A percentile compares a stretch with the other conserved stretches of the same genome.
Conservation (phyloP, 129 eudicot species). For the Lactuca saligna region DNA sequence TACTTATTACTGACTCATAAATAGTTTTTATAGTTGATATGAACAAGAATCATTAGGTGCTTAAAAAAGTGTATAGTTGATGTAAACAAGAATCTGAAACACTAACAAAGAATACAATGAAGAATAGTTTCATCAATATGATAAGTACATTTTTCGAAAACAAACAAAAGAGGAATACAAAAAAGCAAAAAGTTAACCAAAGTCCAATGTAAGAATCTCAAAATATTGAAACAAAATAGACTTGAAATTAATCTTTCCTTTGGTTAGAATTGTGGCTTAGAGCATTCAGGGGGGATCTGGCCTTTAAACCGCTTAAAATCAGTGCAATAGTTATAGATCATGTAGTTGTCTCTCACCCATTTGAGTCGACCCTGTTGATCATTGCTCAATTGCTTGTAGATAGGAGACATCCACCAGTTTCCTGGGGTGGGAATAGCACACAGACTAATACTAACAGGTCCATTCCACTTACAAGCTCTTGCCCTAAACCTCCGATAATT, state of each 20-base stretch:
- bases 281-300: constrained; percentile 60
- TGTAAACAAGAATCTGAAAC: background rate
- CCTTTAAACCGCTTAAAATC: constrained; percentile 50
- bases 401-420: constrained; percentile 60
- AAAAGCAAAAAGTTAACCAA: background rate
- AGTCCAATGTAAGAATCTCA: background rate
- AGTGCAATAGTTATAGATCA: constrained; percentile 65
- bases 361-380: constrained; percentile 43
- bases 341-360: constrained; percentile 47
- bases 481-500: constrained; percentile 40
- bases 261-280: constrained; percentile 38
- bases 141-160: background rate
- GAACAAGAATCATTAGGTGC: too few species aligned
- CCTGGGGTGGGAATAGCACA: constrained; percentile 34
- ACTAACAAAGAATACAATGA: background rate
- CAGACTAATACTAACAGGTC: constrained; percentile 34
- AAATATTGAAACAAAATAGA: background rate
- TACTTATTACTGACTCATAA: too few species aligned
- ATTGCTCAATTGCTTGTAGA: constrained; percentile 33
- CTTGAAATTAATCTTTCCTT: constrained; percentile 5
- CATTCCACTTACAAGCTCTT: constrained; percentile 56
- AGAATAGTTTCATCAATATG: background rate
- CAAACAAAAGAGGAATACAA: background rate
- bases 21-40: too few species aligned
- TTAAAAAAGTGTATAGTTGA: background rate